A percentile compares a stretch with the other conserved stretches of the same genome.
Evolutionary conservation across 768 basidiomycete genomes (phyloP).

Genomic region (Mycena rosella): DNA sequence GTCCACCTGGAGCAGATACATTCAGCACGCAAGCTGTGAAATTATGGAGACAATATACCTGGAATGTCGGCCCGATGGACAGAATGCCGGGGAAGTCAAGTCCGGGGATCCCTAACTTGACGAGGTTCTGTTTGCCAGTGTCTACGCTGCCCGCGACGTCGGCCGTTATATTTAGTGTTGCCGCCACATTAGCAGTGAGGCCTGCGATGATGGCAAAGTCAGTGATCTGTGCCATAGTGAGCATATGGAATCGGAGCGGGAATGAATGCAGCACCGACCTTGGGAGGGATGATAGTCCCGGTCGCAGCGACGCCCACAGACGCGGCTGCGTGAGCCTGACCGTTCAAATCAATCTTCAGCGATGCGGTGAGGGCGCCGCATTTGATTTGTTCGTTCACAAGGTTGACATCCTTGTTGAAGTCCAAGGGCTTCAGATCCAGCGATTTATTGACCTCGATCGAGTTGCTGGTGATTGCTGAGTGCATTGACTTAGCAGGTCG

Average conservation of each 20-base stretch:
- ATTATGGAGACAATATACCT: slow-evolving; percentile 41
- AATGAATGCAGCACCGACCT: slow-evolving; percentile 38
- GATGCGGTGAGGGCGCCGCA: slow-evolving; percentile 42
- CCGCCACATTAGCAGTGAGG: slow-evolving; percentile 54
- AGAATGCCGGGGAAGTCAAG: slow-evolving; percentile 65
- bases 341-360: slow-evolving; percentile 46
- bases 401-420: slow-evolving; percentile 46
- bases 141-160: slow-evolving; percentile 55
- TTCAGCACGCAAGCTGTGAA: background rate
- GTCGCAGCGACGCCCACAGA: slow-evolving; percentile 55
- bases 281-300: slow-evolving; percentile 62
- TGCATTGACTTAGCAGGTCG: background rate
- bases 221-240: background rate
- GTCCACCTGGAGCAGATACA: slow-evolving; percentile 48
- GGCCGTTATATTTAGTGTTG: slow-evolving; percentile 52
- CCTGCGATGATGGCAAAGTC: slow-evolving; percentile 38
- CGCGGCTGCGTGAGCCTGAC: slow-evolving; percentile 49
- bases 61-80: slow-evolving; percentile 61
- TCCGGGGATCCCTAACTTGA: slow-evolving; percentile 57
- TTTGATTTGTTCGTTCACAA: slow-evolving; percentile 42
- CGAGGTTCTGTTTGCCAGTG: slow-evolving; percentile 56
- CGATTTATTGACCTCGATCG: slow-evolving; percentile 44
- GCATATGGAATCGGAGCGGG: background rate
- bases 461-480: slow-evolving; percentile 12
- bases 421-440: slow-evolving; percentile 47